phyloP scores from a whole-genome alignment of 2,329 filamentous ascomycete genomes.

The Penicillium sp. region DNA sequence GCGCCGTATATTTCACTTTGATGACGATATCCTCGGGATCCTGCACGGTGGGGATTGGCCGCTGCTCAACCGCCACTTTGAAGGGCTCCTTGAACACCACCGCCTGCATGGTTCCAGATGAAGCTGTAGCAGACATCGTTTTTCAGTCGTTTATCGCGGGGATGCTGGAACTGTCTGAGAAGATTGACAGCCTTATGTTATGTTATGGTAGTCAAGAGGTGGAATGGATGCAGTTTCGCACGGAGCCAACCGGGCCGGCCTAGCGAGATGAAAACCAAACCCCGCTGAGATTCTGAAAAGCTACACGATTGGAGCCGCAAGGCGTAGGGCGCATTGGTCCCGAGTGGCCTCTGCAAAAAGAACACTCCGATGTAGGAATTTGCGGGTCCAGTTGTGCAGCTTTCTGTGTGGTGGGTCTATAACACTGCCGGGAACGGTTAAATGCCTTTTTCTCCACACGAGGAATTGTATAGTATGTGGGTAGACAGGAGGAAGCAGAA shows the following conservation, averaged over 20 bases:
- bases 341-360: slow-evolving; percentile 7
- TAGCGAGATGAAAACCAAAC: not conserved
- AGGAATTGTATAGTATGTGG: not conserved
- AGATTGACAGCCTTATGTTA: slow-evolving; percentile 4
- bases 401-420: slow-evolving; percentile 24
- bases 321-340: slow-evolving; percentile 8
- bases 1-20: slow-evolving; percentile 78
- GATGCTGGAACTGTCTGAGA: not conserved
- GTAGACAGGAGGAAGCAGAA: too few species aligned
- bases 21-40: slow-evolving; percentile 77
- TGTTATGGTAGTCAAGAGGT: slow-evolving; percentile 5
- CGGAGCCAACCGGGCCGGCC: slow-evolving; percentile 2
- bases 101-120: slow-evolving; percentile 72
- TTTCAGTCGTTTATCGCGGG: slow-evolving; percentile 20
- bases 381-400: slow-evolving; percentile 20
- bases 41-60: slow-evolving; percentile 75
- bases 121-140: slow-evolving; percentile 25
- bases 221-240: not conserved
- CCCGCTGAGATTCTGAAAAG: slow-evolving; percentile 6
- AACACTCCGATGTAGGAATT: slow-evolving; percentile 15
- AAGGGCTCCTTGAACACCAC: slow-evolving; percentile 83
- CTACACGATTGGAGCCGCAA: slow-evolving; percentile 1
- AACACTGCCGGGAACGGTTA: not conserved
- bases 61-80: slow-evolving; percentile 75
- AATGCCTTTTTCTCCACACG: slow-evolving; percentile 1